Evolutionary conservation across 208 protist species (phyloP), one percentile per base, ranked within the genome.

Genomic region (Naegleria gruberi): DNA sequence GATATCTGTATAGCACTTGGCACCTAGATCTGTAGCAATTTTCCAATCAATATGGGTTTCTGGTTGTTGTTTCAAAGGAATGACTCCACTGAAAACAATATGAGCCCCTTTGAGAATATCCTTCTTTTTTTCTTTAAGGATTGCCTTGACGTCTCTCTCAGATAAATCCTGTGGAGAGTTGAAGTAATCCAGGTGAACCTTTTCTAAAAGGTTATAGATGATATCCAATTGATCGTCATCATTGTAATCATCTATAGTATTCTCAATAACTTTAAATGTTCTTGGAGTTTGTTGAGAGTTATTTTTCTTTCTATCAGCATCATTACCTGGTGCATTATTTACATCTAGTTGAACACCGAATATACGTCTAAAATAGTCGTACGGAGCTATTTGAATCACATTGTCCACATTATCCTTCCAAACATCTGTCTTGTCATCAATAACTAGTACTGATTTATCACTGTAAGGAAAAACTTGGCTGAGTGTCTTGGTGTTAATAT

Each of bases 81-180:
- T 86, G 0, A 86, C 19, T 34, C 82, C 82, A 86, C 82, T 86
- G 45, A 86, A 86, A 15, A 86, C 30, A 23, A 86, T 42, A n/a
- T 86, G 82, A 15, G 12, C n/a, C 7, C 34, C 43, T 46, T 44
- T 42, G 17, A 86, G 19, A 42, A 86, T 46, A 12, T 86, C 34
- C 17, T 42, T 30, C 43, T 86, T 86, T 23, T 42, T 40, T 86
- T 86, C 30, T 86, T 30, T 47, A 17, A 86, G 15, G 17, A 86
- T 30, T 8, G 15, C 17, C n/a, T 86, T 86, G 1, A 86, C 82
- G 41, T 86, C 41, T 42, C 3, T 26, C 19, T 45, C 19, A 5
- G 51, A 30, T 19, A 65, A 19, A 23, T 19, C 51, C n/a, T n/a
- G n/a, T n/a, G n/a, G n/a, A n/a, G n/a, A n/a, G 2, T 65, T 65